phyloP scores from a whole-genome alignment of 805 yeast genomes.

The Yarrowia sp. region DNA sequence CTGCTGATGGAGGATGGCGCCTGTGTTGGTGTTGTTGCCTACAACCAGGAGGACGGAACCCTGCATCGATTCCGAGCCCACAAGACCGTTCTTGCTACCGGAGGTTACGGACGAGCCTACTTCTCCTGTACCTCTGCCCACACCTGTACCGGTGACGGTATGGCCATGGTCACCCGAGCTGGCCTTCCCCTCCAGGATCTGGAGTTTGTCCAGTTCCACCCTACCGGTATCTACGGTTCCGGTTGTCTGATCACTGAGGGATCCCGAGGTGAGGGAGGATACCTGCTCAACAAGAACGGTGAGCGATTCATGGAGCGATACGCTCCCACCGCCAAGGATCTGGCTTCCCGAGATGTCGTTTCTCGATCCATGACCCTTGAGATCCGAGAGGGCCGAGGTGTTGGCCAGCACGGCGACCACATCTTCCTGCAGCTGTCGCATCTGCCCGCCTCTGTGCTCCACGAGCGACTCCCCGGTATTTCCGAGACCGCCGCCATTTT shows the following conservation, averaged over 20 bases:
- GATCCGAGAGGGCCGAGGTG: slow-evolving; percentile 98
- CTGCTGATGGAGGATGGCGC: slow-evolving; percentile 91
- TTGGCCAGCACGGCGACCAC: slow-evolving; percentile 94
- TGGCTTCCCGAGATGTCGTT: slow-evolving; percentile 97
- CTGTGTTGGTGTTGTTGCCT: slow-evolving; percentile 95
- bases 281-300: slow-evolving; percentile 92
- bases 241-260: slow-evolving; percentile 99
- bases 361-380: slow-evolving; percentile 98
- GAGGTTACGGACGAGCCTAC: slow-evolving; percentile 98
- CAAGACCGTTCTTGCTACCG: slow-evolving; percentile 94
- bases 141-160: slow-evolving; percentile 99
- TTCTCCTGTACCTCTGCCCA: slow-evolving; percentile 99
- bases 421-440: slow-evolving; percentile 91
- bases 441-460: slow-evolving; percentile 83
- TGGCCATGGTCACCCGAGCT: slow-evolving; percentile 97
- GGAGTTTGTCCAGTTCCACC: slow-evolving; percentile 98
- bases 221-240: slow-evolving; percentile 98
- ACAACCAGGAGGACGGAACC: slow-evolving; percentile 98
- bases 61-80: slow-evolving; percentile 96
- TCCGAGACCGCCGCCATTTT: slow-evolving; percentile 97
- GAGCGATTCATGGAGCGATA: slow-evolving; percentile 99
- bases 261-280: slow-evolving; percentile 99
- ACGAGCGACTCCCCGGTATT: slow-evolving; percentile 98
- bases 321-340: slow-evolving; percentile 97
- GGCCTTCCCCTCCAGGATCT: slow-evolving; percentile 96